phyloP scores from a whole-genome alignment of 768 basidiomycete genomes.

The Trametes villosa region DNA sequence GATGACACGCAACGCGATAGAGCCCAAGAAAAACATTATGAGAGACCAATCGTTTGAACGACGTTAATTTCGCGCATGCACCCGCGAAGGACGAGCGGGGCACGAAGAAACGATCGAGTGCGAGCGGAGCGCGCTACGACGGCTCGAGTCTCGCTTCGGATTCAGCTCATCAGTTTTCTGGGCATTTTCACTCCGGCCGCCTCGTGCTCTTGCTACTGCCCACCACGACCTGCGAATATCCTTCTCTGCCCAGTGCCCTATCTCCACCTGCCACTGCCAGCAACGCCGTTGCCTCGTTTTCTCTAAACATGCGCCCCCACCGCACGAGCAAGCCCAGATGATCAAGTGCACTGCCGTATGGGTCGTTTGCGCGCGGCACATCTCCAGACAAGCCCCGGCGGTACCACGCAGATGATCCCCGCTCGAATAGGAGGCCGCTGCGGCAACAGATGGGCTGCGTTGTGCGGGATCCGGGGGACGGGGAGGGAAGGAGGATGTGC shows the following conservation, averaged over 20 bases:
- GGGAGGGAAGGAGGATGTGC: background rate
- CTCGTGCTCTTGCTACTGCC: background rate
- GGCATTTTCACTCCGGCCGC: no score
- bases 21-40: no score
- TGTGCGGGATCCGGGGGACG: background rate
- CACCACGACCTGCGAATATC: background rate
- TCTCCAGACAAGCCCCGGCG: background rate
- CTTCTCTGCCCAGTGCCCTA: background rate
- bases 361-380: background rate
- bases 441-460: background rate
- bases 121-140: no score
- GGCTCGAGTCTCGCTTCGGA: no score
- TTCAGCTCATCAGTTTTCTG: no score
- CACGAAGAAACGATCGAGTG: no score
- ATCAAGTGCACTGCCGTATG: background rate
- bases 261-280: background rate
- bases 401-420: background rate
- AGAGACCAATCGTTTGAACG: no score
- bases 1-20: no score
- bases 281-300: background rate
- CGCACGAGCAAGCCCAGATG: background rate
- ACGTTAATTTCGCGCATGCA: no score
- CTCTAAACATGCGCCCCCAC: background rate
- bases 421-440: no score
- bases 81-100: no score